Base-by-base conservation (phyloP, 1,284 basidiomycete genomes). In the Fomes fomentarius region DNA sequence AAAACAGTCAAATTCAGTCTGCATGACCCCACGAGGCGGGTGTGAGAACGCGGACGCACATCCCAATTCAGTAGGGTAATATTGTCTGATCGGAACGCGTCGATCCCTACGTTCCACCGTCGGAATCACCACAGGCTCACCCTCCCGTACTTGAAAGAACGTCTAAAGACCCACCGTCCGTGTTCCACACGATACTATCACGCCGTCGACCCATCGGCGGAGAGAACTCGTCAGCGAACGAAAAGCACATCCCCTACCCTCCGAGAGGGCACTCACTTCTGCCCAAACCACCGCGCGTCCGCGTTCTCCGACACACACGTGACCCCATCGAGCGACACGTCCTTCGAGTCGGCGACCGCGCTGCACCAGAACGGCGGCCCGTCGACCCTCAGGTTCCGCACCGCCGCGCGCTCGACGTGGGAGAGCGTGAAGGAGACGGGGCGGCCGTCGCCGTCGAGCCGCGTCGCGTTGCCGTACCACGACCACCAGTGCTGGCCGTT, bases 331-430 rank as follows among this genome's bases (percentile, higher is more conserved):
- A 86, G 84, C 35, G 80, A 63, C 5, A 89, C 74, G 53, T 82
- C 71, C 38, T 64, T 66, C n/a, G 79, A 81, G 46, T 84, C 76
- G 11, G 80, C 79, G 15, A 85, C 76, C 1, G 81, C 74, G 58
- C 84, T 83, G 57, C 83, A 82, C 84, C 83, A 89, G 69, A 87
- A 87, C 15, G 84, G 85, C 44, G 80, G 85, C 10, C 79, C 76
- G 26, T 81, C 69, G 52, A 89, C 81, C 12, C 68, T 72, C 68
- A 85, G 86, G 66, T 82, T 74, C 38, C 69, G 71, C 12, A 87
- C 72, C 0, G 67, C 63, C 2, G 72, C 85, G 42, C 78, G 71
- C 11, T 69, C 73, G 8, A 75, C 82, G 49, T 82, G 71, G 52
- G 71, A 78, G 26, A 89, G 63, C 0, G 84, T 83, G 40, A 89